Conservation (phyloP, 2,329 filamentous ascomycete genomes). For the Fusarium piperis region DNA sequence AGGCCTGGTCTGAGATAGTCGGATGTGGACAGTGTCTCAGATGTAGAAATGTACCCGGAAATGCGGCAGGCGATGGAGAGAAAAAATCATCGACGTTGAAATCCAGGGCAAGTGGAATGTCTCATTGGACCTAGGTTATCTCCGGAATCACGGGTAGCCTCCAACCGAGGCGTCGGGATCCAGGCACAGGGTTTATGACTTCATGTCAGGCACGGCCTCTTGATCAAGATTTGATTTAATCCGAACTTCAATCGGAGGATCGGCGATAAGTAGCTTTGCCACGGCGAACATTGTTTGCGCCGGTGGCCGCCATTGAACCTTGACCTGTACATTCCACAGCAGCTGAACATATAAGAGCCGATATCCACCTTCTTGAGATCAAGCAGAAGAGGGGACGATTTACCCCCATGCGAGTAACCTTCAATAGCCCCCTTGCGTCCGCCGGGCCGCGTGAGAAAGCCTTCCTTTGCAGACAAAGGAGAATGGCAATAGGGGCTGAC, state of each 20-base stretch:
- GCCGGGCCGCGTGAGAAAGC: constrained; percentile 5
- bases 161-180: background rate
- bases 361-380: background rate
- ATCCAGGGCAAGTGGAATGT: background rate
- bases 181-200: background rate
- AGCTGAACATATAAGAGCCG: background rate
- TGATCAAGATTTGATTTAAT: background rate
- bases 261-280: background rate
- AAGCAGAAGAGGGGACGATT: background rate
- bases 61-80: background rate
- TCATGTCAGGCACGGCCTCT: background rate
- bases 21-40: background rate
- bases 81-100: background rate
- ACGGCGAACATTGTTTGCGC: background rate
- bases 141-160: background rate
- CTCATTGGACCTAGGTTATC: background rate
- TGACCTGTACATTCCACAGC: background rate
- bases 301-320: background rate
- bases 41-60: background rate
- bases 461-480: background rate
- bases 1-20: background rate
- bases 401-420: background rate
- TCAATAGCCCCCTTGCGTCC: background rate
- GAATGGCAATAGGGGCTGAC: background rate
- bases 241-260: background rate